A percentile compares a stretch with the other conserved stretches of the same genome.
Evolutionary conservation across 148 eudicot species (phyloP).

Genomic region (Cornus suecica): DNA sequence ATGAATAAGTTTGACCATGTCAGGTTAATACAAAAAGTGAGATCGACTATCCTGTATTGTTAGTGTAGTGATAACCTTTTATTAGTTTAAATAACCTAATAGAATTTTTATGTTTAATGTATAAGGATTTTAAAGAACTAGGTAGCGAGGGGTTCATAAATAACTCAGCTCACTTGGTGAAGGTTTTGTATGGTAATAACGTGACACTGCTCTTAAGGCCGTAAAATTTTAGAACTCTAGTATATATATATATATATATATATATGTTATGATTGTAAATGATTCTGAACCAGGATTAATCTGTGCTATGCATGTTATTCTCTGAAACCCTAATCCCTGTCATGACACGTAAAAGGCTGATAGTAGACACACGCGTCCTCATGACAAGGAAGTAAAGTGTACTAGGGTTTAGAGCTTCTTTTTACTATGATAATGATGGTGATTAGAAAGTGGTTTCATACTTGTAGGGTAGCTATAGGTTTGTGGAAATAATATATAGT

Average conservation of each 20-base stretch:
- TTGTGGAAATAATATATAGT: not conserved
- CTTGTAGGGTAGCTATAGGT: not conserved
- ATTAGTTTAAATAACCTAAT: too few species aligned
- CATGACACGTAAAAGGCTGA: not conserved
- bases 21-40: too few species aligned
- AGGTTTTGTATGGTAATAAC: too few species aligned
- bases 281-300: not conserved
- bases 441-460: not conserved
- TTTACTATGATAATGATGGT: not conserved
- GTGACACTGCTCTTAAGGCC: not conserved
- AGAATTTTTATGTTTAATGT: too few species aligned
- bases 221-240: too few species aligned
- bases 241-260: too few species aligned
- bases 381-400: constrained; percentile 1
- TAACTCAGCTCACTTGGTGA: too few species aligned
- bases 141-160: too few species aligned
- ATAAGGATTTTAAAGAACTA: too few species aligned
- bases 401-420: not conserved
- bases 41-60: too few species aligned
- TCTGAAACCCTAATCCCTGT: not conserved
- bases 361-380: not conserved
- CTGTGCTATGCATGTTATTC: not conserved
- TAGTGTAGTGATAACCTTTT: too few species aligned
- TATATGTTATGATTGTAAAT: not conserved
- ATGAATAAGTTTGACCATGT: too few species aligned